A percentile compares a stretch with the other conserved stretches of the same genome.
phyloP scores from a whole-genome alignment of 352 stramenopile genomes.

The Aphanomyces stellatus region DNA sequence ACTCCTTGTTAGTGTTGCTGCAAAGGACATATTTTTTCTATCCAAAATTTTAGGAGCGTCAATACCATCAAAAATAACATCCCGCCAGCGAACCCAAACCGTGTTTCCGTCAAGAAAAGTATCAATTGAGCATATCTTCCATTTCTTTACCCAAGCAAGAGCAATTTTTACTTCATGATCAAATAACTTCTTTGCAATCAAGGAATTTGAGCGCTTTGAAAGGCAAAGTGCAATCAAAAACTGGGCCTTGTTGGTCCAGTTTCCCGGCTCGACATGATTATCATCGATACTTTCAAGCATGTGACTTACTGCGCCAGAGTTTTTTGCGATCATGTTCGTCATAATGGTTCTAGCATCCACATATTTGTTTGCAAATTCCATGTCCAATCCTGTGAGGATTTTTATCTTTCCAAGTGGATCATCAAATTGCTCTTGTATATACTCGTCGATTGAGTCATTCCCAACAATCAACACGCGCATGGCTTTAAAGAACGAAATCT shows the following conservation, averaged over 20 bases:
- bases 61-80: too few relatives aligned
- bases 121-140: too few relatives aligned
- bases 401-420: slow-evolving; percentile 16
- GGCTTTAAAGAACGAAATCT: slow-evolving; percentile 11
- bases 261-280: neutral
- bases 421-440: slow-evolving; percentile 12
- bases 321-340: slow-evolving; percentile 14
- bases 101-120: too few relatives aligned
- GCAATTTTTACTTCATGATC: slow-evolving; percentile 13
- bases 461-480: slow-evolving; percentile 11
- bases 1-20: too few relatives aligned
- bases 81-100: too few relatives aligned
- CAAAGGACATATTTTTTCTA: too few relatives aligned
- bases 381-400: slow-evolving; percentile 11
- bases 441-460: slow-evolving; percentile 6
- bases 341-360: slow-evolving; percentile 15
- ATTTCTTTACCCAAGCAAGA: neutral
- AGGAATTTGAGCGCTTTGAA: neutral
- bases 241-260: slow-evolving; percentile 11
- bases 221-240: slow-evolving; percentile 11
- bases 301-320: neutral
- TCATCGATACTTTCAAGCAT: slow-evolving; percentile 5
- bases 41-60: too few relatives aligned
- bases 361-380: neutral
- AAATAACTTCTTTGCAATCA: slow-evolving; percentile 8